phyloP scores from a whole-genome alignment of 2,329 filamentous ascomycete genomes.

The Cladosporium oxysporum region DNA sequence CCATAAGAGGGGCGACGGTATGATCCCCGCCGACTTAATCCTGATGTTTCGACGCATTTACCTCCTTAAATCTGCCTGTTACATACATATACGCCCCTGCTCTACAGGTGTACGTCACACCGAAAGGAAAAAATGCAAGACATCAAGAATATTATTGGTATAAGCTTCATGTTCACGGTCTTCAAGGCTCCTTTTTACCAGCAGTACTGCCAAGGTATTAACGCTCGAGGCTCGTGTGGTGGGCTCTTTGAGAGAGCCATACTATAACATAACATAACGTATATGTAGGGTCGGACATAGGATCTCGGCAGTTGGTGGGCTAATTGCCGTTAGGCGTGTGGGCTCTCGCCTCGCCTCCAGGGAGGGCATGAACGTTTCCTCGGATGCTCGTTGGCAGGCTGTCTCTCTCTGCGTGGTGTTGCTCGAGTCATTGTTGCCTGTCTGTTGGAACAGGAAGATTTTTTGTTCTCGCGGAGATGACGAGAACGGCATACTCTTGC shows the following conservation, averaged over 20 bases:
- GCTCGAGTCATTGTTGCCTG: background rate
- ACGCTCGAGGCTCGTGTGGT: background rate
- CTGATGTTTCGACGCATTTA: background rate
- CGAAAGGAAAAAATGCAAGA: background rate
- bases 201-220: background rate
- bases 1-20: background rate
- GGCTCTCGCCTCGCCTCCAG: background rate
- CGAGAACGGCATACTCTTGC: too few relatives aligned
- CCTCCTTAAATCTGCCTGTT: background rate
- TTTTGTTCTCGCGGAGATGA: background rate
- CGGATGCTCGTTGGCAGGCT: background rate
- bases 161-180: background rate
- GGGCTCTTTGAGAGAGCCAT: background rate
- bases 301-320: background rate
- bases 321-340: background rate
- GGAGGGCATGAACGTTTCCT: background rate
- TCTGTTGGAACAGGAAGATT: background rate
- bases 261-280: background rate
- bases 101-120: background rate
- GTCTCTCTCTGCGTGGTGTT: background rate
- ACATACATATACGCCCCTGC: background rate
- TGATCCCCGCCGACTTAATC: background rate
- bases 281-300: background rate
- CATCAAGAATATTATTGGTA: background rate
- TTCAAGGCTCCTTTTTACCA: background rate